Evolutionary conservation across 2,329 filamentous ascomycete genomes (phyloP).

Genomic region (Colletotrichum sp.): DNA sequence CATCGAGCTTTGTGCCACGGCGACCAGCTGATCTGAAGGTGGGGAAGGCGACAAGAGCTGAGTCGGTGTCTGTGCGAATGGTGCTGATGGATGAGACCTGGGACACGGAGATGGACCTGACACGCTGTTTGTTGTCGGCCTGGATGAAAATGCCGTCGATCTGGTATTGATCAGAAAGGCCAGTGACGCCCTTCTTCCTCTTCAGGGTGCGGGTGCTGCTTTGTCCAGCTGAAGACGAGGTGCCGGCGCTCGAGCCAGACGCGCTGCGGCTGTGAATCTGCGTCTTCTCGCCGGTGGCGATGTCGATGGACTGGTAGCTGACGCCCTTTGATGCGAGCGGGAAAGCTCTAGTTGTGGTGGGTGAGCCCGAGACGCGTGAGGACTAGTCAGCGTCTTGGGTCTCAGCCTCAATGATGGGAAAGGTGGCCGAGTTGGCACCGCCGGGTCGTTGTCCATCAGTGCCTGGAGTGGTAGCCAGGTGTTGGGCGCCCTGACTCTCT

Average conservation of each 20-base stretch:
- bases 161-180: not conserved
- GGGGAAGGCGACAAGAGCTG: not conserved
- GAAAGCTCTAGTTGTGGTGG: not conserved
- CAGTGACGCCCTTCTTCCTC: not conserved
- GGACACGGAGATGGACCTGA: not conserved
- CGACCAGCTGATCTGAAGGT: not conserved
- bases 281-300: not conserved
- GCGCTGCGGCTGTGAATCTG: not conserved
- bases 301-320: not conserved
- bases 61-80: not conserved
- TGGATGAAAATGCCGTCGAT: not conserved
- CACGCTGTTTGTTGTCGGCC: not conserved
- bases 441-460: not conserved
- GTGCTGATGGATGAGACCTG: not conserved
- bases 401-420: not conserved
- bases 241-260: not conserved
- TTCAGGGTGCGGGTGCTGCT: not conserved
- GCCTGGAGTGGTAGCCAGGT: not conserved
- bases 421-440: not conserved
- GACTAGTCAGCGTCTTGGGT: not conserved
- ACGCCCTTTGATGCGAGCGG: not conserved
- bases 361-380: not conserved
- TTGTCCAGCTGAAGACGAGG: not conserved
- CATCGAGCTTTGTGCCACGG: not conserved
- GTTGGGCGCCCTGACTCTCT: not conserved